Conservation (phyloP, 2,329 filamentous ascomycete genomes). For the Zelopaecilomyces penicillatus region DNA sequence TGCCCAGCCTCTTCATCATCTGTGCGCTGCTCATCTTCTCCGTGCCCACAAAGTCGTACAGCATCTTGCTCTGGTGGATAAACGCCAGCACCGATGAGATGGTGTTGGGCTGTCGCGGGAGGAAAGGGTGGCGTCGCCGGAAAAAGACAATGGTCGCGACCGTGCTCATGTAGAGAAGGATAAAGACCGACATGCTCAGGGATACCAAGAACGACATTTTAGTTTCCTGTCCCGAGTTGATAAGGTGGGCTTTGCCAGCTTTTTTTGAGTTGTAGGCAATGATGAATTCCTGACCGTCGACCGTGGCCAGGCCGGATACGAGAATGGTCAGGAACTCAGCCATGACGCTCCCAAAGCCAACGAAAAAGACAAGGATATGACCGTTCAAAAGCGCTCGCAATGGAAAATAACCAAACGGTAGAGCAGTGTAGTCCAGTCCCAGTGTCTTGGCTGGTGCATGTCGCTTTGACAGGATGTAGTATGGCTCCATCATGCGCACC, state of each 20-base stretch:
- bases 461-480: slow-evolving; percentile 58
- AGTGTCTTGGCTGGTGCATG: slow-evolving; percentile 58
- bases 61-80: slow-evolving; percentile 74
- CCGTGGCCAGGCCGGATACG: slow-evolving; percentile 55
- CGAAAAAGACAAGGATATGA: slow-evolving; percentile 57
- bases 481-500: slow-evolving; percentile 66
- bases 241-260: slow-evolving; percentile 14
- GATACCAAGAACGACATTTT: slow-evolving; percentile 57
- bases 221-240: slow-evolving; percentile 51
- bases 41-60: slow-evolving; percentile 66
- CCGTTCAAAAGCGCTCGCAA: slow-evolving; percentile 53
- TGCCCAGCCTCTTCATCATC: slow-evolving; percentile 50
- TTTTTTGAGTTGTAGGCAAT: slow-evolving; percentile 13
- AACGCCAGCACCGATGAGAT: slow-evolving; percentile 70
- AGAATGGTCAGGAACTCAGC: slow-evolving; percentile 66
- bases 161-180: slow-evolving; percentile 56
- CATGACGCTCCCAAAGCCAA: slow-evolving; percentile 63
- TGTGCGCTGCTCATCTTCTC: slow-evolving; percentile 51
- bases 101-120: slow-evolving; percentile 70
- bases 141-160: slow-evolving; percentile 53
- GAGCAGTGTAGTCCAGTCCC: slow-evolving; percentile 64
- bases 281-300: slow-evolving; percentile 55
- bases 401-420: slow-evolving; percentile 59
- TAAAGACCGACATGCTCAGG: slow-evolving; percentile 51
- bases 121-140: slow-evolving; percentile 58